Base-by-base conservation (phyloP, 179 eudicot genomes). In the Spinacia oleracea region DNA sequence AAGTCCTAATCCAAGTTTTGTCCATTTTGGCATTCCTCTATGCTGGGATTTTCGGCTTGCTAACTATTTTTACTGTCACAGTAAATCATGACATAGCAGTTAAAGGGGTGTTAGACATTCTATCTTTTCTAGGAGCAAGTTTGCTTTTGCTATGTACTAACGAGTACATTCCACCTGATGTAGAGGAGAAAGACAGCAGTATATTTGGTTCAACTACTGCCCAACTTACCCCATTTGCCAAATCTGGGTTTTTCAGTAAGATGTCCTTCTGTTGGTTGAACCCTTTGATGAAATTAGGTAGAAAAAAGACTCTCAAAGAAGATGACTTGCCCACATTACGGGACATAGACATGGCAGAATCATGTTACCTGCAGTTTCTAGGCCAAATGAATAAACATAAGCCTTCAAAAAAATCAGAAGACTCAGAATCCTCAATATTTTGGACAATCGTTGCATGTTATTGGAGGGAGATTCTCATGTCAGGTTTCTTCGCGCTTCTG, bases 11-110 rank as follows among this genome's bases (percentile, higher is more conserved):
- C 68, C 83, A 89, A 72, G 34, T 87, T 14, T 46, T 89, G 74
- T 76, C 90, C 10, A 77, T 86, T 73, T 70, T 84, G 14, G 87
- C 89, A 42, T 87, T 89, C 84, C 20, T 89, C 12, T 82, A 81
- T 71, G 38, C 89, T 55, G 90, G 85, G 69, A 76, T 88, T 67
- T 32, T 72, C 75, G 81, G 84, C 58, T 79, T 86, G 58, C 31
- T 89, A 35, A 79, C 92, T 15, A 38, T 77, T 21, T 34, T 88
- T 70, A 68, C 80, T 70, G 82, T 78, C 51, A 65, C 82, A 77
- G 31, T 77, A 81, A 48, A 73, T 53, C 78, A 73, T 72, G 75
- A 59, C 38, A 11, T 25, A 5, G 63, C 78, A 32, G 18, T 65
- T 31, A 81, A 84, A 66, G 75, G 15, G 27, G 70, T 25, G 6